A percentile compares a stretch with the other conserved stretches of the same genome.
Conservation (phyloP, 2,329 filamentous ascomycete species). For the Aspergillus sp. region DNA sequence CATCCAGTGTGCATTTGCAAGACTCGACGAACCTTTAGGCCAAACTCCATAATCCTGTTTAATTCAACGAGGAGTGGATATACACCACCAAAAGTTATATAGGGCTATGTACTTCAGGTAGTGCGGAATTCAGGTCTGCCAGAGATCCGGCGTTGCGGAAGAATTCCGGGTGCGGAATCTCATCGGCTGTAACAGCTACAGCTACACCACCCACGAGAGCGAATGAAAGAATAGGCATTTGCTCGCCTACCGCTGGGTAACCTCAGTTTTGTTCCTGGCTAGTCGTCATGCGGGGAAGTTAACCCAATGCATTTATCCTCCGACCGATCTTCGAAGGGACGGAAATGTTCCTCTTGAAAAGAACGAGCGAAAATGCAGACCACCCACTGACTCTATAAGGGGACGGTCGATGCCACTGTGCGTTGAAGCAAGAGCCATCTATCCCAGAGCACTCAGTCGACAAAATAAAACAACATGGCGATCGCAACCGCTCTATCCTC, state of each 20-base stretch:
- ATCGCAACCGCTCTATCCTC: conserved; percentile 16
- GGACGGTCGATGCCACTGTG: not conserved
- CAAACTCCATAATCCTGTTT: too few species aligned
- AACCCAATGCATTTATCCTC: not conserved
- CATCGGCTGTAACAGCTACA: conserved; percentile 9
- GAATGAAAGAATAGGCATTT: conserved; percentile 5
- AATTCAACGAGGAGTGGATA: too few species aligned
- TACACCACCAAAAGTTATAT: not conserved
- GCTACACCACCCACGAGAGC: conserved; percentile 1
- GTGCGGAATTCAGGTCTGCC: not conserved
- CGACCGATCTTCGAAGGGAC: conserved; percentile 2
- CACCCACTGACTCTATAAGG: not conserved
- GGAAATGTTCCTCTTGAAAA: conserved; percentile 17
- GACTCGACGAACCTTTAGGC: too few species aligned
- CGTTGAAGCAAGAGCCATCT: not conserved
- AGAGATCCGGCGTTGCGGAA: conserved; percentile 10
- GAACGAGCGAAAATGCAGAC: not conserved
- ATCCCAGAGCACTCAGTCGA: not conserved
- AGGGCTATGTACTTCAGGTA: not conserved
- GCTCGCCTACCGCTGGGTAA: conserved; percentile 2
- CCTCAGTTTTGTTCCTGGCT: conserved; percentile 4
- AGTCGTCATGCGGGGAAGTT: conserved; percentile 7
- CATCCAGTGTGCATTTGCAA: too few species aligned
- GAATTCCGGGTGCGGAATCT: conserved; percentile 17
- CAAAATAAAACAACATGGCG: conserved; percentile 17